These are phyloP conservation scores for Boletus pseudopeckii DNA, from an alignment of 768 basidiomycete species.

Conservation along the genomic window DNA sequence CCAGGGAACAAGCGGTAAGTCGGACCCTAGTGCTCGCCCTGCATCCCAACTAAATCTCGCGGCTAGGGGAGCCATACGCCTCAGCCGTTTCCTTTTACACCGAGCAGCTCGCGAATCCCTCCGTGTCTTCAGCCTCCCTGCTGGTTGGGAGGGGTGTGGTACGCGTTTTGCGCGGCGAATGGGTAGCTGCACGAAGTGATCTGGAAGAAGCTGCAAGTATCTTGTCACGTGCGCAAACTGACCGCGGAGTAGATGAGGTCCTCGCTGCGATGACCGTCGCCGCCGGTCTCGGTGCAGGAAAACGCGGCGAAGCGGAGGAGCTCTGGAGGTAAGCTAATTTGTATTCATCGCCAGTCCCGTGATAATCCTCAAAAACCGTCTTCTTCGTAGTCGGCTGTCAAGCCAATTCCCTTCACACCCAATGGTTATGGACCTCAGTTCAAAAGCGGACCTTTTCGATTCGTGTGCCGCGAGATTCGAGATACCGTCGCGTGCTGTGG, in stretches of 20 bases:
- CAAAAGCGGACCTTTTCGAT: constrained; percentile 67
- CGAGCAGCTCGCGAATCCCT: constrained; percentile 80
- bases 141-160: constrained; percentile 78
- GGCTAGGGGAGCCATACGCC: constrained; percentile 32
- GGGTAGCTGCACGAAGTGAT: constrained; percentile 74
- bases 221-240: constrained; percentile 44
- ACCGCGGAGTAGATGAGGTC: constrained; percentile 53
- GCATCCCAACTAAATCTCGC: not conserved
- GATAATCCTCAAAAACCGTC: constrained; percentile 1
- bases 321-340: constrained; percentile 57
- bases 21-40: constrained; percentile 27
- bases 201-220: constrained; percentile 58
- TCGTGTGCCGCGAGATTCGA: constrained; percentile 52
- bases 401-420: constrained; percentile 65
- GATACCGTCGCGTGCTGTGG: constrained; percentile 52
- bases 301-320: constrained; percentile 61
- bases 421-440: constrained; percentile 57
- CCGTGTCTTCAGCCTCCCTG: constrained; percentile 67
- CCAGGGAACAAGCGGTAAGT: constrained; percentile 49
- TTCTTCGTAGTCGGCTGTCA: constrained; percentile 36
- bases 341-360: not conserved
- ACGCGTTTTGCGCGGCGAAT: constrained; percentile 72
- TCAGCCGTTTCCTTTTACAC: constrained; percentile 65
- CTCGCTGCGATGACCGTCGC: constrained; percentile 66
- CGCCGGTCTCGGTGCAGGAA: constrained; percentile 52